A percentile compares a stretch with the other conserved stretches of the same genome.
Evolutionary conservation across 2,329 filamentous ascomycete genomes (phyloP).

Genomic region (Ophiostoma australiae): DNA sequence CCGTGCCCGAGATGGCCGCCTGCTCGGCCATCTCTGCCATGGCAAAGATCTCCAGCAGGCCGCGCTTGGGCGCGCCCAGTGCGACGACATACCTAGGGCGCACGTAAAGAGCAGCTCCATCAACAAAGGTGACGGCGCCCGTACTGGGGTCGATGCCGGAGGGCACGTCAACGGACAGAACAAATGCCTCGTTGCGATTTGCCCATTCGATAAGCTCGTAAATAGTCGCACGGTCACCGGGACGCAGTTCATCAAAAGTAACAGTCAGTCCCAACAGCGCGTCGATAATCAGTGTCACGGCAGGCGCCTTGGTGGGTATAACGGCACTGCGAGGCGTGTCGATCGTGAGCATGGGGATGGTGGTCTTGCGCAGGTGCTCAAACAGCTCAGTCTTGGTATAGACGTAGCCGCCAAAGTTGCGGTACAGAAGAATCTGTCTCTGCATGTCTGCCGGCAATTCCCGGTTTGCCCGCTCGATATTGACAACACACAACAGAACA

Average conservation of each 20-base stretch:
- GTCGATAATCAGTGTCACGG: constrained; percentile 79
- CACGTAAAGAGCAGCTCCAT: constrained; percentile 74
- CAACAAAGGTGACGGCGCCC: constrained; percentile 60
- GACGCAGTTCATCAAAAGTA: constrained; percentile 81
- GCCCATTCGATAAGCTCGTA: constrained; percentile 92
- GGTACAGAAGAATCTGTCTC: constrained; percentile 77
- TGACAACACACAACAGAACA: constrained; percentile 77
- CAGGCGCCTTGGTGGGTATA: constrained; percentile 45
- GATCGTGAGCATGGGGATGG: constrained; percentile 36
- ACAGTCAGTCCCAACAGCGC: constrained; percentile 81
- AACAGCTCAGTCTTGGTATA: constrained; percentile 57
- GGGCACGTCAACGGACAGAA: constrained; percentile 85
- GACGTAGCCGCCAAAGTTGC: constrained; percentile 74
- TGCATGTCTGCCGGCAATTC: constrained; percentile 75
- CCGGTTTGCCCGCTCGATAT: constrained; percentile 72
- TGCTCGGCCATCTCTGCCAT: constrained; percentile 42
- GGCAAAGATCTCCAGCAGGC: constrained; percentile 70
- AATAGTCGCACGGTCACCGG: constrained; percentile 74
- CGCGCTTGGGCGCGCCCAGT: constrained; percentile 80
- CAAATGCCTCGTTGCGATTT: constrained; percentile 76
- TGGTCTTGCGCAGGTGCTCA: constrained; percentile 51
- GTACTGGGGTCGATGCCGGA: constrained; percentile 79
- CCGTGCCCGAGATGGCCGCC: constrained; percentile 1
- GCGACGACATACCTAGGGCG: constrained; percentile 77
- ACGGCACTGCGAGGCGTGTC: constrained; percentile 32